Evolutionary conservation across 176 grass and related monocot genomes (phyloP).

Genomic region (Puccinellia tenuiflora): DNA sequence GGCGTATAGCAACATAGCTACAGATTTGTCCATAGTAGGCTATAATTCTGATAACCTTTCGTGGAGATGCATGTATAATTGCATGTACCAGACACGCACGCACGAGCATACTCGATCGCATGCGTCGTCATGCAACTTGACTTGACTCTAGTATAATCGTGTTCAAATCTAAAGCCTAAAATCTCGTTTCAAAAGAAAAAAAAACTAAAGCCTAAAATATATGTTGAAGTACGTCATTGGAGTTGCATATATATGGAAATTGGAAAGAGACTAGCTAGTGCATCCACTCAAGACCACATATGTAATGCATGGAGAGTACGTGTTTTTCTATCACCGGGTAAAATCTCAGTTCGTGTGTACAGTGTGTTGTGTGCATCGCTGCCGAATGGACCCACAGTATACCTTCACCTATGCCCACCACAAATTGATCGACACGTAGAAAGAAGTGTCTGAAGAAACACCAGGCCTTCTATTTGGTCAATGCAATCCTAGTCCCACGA

Average conservation of each 20-base stretch:
- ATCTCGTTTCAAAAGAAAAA: too few relatives aligned
- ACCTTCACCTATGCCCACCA: constrained; percentile 3
- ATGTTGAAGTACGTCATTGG: too few relatives aligned
- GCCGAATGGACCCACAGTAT: background rate
- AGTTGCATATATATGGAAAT: too few relatives aligned
- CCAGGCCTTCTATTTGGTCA: constrained; percentile 27
- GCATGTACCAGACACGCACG: background rate
- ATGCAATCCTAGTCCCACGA: constrained; percentile 27
- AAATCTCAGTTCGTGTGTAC: background rate
- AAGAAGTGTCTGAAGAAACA: constrained; percentile 23
- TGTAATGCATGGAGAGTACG: background rate
- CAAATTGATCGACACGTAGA: background rate
- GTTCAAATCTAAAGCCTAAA: too few relatives aligned
- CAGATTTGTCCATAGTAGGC: background rate
- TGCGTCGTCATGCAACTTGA: background rate
- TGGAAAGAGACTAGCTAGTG: too few relatives aligned
- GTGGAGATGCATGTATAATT: background rate
- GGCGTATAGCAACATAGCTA: background rate
- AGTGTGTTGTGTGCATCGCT: too few relatives aligned
- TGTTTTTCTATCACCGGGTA: background rate
- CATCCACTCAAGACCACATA: background rate
- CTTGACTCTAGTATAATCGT: background rate
- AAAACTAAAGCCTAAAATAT: too few relatives aligned
- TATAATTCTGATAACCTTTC: background rate
- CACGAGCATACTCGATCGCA: background rate